phyloP scores from a whole-genome alignment of 306 rosid genomes.

The Acacia acuminata region DNA sequence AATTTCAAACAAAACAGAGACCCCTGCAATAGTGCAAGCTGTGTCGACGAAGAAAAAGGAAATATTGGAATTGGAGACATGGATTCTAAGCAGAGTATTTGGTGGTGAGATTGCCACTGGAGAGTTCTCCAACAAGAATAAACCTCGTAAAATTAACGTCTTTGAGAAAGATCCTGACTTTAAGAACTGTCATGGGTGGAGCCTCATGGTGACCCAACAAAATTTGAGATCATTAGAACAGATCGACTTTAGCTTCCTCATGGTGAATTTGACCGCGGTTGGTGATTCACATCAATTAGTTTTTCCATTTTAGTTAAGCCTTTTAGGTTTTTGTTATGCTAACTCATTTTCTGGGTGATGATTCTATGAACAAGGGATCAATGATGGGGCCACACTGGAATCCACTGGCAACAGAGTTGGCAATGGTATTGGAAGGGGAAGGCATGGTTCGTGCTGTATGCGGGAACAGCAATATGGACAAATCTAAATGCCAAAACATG shows the following conservation, averaged over 20 bases:
- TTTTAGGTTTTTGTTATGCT: not conserved
- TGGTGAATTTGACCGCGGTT: constrained; percentile 79
- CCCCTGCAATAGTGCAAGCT: constrained; percentile 68
- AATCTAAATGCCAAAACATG: constrained; percentile 46
- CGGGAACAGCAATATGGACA: constrained; percentile 42
- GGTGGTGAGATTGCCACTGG: constrained; percentile 11
- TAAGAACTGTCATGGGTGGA: constrained; percentile 68
- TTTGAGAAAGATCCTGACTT: constrained; percentile 59
- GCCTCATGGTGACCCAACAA: constrained; percentile 59
- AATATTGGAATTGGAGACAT: constrained; percentile 50
- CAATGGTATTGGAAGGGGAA: constrained; percentile 58
- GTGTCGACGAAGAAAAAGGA: constrained; percentile 33
- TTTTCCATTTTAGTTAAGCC: not conserved
- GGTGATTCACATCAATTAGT: constrained; percentile 16
- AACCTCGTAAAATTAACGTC: constrained; percentile 47
- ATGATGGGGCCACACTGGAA: constrained; percentile 98
- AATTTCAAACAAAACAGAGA: constrained; percentile 42
- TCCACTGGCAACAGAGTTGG: constrained; percentile 71
- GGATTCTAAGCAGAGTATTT: constrained; percentile 37
- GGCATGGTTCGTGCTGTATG: constrained; percentile 77
- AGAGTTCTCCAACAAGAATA: constrained; percentile 36
- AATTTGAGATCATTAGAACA: constrained; percentile 38
- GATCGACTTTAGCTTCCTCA: constrained; percentile 59
- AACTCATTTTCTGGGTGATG: not conserved
- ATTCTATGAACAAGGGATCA: constrained; percentile 52